A percentile compares a stretch with the other conserved stretches of the same genome.
These are phyloP conservation scores for Silene conica DNA, from an alignment of 148 eudicot genomes.

Conservation along the genomic window DNA sequence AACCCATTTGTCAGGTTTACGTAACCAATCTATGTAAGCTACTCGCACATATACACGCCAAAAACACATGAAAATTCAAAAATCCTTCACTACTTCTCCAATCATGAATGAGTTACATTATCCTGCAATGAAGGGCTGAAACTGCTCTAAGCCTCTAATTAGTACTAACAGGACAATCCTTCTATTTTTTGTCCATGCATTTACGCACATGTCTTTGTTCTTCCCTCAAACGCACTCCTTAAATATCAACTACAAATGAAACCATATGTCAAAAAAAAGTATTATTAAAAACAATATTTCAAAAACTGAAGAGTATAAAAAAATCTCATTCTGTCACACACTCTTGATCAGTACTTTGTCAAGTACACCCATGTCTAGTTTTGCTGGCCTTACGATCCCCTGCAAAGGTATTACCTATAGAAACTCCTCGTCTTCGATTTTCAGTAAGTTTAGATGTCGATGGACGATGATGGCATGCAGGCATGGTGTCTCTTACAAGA, in stretches of 20 bases:
- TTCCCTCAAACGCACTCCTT: neutral
- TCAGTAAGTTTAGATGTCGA: no score
- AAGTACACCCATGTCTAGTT: slow-evolving; percentile 20
- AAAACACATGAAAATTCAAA: neutral
- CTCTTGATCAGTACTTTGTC: neutral
- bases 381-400: slow-evolving; percentile 40
- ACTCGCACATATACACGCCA: no score
- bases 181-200: slow-evolving; percentile 3
- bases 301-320: no score
- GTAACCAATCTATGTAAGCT: no score
- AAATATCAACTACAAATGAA: neutral
- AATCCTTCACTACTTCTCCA: neutral
- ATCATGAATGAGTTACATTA: slow-evolving; percentile 2
- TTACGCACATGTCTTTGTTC: neutral
- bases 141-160: neutral
- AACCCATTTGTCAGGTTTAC: no score
- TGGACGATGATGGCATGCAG: no score
- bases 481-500: neutral
- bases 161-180: neutral
- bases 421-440: neutral
- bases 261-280: neutral
- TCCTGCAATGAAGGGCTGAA: slow-evolving; percentile 12
- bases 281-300: neutral
- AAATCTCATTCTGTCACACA: neutral
- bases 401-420: slow-evolving; percentile 28